Evolutionary conservation across 176 grass and related monocot genomes (phyloP).

Genomic region (Leersia perrieri): DNA sequence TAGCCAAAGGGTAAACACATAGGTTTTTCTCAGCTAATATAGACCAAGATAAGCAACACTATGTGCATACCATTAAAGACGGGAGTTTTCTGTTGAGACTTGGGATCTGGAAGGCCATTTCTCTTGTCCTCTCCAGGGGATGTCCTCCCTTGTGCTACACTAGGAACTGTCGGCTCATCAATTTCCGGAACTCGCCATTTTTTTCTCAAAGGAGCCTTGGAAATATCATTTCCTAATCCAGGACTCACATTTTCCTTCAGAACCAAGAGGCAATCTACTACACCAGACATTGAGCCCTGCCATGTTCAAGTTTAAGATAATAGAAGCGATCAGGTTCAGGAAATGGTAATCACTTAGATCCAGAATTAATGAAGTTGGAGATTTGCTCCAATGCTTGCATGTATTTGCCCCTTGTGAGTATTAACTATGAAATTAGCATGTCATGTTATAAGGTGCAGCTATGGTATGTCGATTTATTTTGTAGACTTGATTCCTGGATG

Average conservation of each 20-base stretch:
- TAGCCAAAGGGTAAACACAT: not conserved
- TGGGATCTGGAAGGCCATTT: constrained; percentile 51
- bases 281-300: constrained; percentile 64
- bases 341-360: constrained; percentile 6
- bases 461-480: constrained; percentile 12
- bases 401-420: not conserved
- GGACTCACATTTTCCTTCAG: constrained; percentile 57
- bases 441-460: constrained; percentile 3
- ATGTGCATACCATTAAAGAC: constrained; percentile 45
- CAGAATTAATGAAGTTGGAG: not conserved
- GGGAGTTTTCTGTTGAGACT: constrained; percentile 52
- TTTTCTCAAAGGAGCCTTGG: constrained; percentile 39
- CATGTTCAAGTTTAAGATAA: constrained; percentile 27
- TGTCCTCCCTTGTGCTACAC: constrained; percentile 30
- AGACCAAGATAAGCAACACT: constrained; percentile 8
- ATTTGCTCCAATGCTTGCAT: not conserved
- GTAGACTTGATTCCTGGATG: constrained; percentile 4
- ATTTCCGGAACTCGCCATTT: constrained; percentile 55
- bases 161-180: constrained; percentile 24
- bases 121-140: constrained; percentile 42
- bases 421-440: not conserved
- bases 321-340: not conserved
- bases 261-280: constrained; percentile 81
- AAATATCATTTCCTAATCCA: constrained; percentile 36
- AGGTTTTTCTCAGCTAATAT: constrained; percentile 15